phyloP scores from a whole-genome alignment of 495 filamentous ascomycete species.

The Penicillium cataractarum region DNA sequence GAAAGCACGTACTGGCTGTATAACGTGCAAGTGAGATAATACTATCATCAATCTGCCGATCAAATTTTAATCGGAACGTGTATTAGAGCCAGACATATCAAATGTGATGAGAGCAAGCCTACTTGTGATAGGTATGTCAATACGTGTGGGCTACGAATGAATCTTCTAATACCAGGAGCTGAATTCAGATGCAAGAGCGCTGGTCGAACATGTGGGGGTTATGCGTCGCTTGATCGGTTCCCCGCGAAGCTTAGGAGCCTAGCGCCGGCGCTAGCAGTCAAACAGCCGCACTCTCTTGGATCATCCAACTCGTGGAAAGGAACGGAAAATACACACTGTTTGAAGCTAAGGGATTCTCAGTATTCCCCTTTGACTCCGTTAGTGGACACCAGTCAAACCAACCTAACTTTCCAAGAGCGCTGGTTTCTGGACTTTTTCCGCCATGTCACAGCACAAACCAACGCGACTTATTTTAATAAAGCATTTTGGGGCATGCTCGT shows the following conservation, averaged over 20 bases:
- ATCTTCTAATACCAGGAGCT: too few relatives aligned
- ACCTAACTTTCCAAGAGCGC: conserved; percentile 17
- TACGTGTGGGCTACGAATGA: neutral
- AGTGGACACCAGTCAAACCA: conserved; percentile 8
- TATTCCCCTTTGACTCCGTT: neutral
- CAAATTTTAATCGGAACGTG: neutral
- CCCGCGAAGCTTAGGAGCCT: neutral
- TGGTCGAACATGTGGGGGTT: neutral
- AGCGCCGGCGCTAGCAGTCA: too few relatives aligned
- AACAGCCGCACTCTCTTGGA: too few relatives aligned
- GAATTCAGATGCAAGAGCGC: neutral
- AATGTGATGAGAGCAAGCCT: neutral
- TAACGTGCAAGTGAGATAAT: conserved; percentile 5
- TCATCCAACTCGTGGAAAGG: too few relatives aligned
- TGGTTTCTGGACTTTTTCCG: conserved; percentile 25
- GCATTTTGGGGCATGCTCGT: conserved; percentile 55
- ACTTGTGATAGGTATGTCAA: neutral
- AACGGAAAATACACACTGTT: neutral
- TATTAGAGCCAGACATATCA: neutral
- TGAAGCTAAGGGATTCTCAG: neutral
- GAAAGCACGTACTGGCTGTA: conserved; percentile 8
- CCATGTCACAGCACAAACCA: conserved; percentile 35
- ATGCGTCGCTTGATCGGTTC: neutral
- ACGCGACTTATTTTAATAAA: conserved; percentile 45
- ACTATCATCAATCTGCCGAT: neutral